A percentile compares a stretch with the other conserved stretches of the same genome.
Conservation (phyloP, 2,329 filamentous ascomycete genomes). For the Pseudocercospora cruenta region DNA sequence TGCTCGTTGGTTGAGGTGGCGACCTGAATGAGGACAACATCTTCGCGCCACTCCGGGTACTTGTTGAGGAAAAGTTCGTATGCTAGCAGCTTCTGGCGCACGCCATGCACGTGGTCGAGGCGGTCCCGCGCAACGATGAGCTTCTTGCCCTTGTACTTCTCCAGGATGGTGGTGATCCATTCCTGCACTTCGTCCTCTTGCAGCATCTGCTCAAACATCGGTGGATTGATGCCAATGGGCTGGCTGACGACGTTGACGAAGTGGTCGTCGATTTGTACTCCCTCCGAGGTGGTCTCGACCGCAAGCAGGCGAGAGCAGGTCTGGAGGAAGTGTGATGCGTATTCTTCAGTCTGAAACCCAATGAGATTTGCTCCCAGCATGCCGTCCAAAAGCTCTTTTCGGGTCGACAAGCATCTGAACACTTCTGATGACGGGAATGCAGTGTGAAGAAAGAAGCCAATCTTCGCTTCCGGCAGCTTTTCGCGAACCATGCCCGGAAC, state of each 20-base stretch:
- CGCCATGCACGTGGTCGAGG: constrained; percentile 87
- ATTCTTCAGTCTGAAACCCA: constrained; percentile 92
- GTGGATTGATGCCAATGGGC: constrained; percentile 88
- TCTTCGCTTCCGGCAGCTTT: constrained; percentile 88
- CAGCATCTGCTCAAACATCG: constrained; percentile 62
- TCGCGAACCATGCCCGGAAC: constrained; percentile 88
- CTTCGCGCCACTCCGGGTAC: constrained; percentile 85
- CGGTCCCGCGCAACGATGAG: constrained; percentile 94
- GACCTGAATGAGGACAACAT: constrained; percentile 89
- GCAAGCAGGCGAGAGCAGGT: constrained; percentile 89
- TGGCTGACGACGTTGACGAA: constrained; percentile 87
- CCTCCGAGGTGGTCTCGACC: constrained; percentile 87
- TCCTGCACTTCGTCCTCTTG: constrained; percentile 71
- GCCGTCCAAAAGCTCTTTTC: constrained; percentile 84
- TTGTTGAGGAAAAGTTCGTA: constrained; percentile 94
- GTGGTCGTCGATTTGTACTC: constrained; percentile 86
- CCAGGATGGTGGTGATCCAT: constrained; percentile 79
- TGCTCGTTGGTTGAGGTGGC: constrained; percentile 89
- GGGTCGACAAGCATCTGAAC: constrained; percentile 85
- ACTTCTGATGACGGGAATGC: constrained; percentile 96
- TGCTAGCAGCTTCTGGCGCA: constrained; percentile 88
- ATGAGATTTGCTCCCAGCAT: constrained; percentile 92
- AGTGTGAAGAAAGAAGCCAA: constrained; percentile 93
- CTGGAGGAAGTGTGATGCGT: constrained; percentile 90
- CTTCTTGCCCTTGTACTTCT: constrained; percentile 84